These are phyloP conservation scores for Mucor mucedo DNA, from an alignment of 371 early-diverging fungal genomes.

Conservation along the genomic window DNA sequence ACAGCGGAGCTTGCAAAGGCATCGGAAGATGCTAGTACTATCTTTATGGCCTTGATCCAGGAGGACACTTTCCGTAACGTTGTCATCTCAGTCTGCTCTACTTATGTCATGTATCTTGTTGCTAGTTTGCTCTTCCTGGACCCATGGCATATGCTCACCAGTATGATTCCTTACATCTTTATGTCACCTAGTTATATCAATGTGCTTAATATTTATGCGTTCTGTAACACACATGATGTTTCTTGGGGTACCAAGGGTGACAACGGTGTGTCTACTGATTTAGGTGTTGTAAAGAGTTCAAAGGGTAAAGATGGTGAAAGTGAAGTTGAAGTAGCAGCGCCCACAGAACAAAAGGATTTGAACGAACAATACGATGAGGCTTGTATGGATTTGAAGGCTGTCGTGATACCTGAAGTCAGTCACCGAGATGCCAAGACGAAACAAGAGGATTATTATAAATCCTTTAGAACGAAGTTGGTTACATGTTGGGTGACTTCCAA, in stretches of 20 bases:
- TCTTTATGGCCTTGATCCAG: constrained; percentile 26
- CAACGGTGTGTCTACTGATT: constrained; percentile 46
- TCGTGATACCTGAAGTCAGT: constrained; percentile 53
- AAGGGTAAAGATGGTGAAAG: constrained; percentile 40
- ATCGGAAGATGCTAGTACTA: constrained; percentile 9
- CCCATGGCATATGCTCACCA: constrained; percentile 95
- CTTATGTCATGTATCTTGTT: constrained; percentile 71
- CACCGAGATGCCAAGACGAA: constrained; percentile 75
- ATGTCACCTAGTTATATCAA: constrained; percentile 86
- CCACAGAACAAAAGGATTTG: constrained; percentile 78
- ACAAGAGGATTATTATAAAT: constrained; percentile 85
- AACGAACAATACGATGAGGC: constrained; percentile 77
- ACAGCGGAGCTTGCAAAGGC: constrained; percentile 4
- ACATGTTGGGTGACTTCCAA: constrained; percentile 88
- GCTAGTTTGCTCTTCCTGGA: constrained; percentile 70
- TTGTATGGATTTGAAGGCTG: constrained; percentile 50
- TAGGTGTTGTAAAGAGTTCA: constrained; percentile 50
- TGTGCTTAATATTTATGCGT: constrained; percentile 92
- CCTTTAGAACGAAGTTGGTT: constrained; percentile 82
- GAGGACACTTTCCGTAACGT: constrained; percentile 61
- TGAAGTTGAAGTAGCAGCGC: constrained; percentile 67
- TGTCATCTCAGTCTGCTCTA: constrained; percentile 66
- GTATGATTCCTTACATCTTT: constrained; percentile 84
- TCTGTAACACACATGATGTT: constrained; percentile 93
- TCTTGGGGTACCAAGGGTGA: constrained; percentile 96